phyloP scores from a whole-genome alignment of 177 flowering plant species.

The Tripterygium wilfordii region DNA sequence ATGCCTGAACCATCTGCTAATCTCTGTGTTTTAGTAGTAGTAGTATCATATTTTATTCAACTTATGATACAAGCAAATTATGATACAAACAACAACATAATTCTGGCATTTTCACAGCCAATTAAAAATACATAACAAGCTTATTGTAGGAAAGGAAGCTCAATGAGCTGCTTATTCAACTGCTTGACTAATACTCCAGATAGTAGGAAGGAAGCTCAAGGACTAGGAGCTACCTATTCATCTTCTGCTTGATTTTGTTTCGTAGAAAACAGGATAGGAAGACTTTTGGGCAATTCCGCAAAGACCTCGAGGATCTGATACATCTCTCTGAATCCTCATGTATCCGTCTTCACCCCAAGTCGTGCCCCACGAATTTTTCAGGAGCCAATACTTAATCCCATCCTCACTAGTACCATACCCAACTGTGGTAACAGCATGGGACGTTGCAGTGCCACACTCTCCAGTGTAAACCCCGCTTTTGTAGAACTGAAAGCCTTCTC shows the following conservation, averaged over 20 bases:
- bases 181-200: too few species aligned
- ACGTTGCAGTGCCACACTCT: background rate
- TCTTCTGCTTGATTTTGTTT: too few species aligned
- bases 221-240: too few species aligned
- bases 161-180: slow-evolving; percentile 10
- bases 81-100: too few species aligned
- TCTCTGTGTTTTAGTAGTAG: too few species aligned
- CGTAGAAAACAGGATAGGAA: slow-evolving; percentile 5
- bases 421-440: slow-evolving; percentile 15
- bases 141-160: too few species aligned
- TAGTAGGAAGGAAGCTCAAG: too few species aligned
- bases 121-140: background rate
- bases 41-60: too few species aligned
- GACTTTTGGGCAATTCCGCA: background rate
- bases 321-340: background rate
- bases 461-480: background rate
- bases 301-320: background rate
- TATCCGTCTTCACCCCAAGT: background rate
- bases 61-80: too few species aligned
- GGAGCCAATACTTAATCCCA: background rate
- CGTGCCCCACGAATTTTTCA: background rate
- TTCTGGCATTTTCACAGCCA: too few species aligned
- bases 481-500: background rate
- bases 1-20: too few species aligned
- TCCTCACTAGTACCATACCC: slow-evolving; percentile 8